A percentile compares a stretch with the other conserved stretches of the same genome.
Evolutionary conservation across 2,329 filamentous ascomycete species (phyloP).

Genomic region (Torrubiella hemipterigena): DNA sequence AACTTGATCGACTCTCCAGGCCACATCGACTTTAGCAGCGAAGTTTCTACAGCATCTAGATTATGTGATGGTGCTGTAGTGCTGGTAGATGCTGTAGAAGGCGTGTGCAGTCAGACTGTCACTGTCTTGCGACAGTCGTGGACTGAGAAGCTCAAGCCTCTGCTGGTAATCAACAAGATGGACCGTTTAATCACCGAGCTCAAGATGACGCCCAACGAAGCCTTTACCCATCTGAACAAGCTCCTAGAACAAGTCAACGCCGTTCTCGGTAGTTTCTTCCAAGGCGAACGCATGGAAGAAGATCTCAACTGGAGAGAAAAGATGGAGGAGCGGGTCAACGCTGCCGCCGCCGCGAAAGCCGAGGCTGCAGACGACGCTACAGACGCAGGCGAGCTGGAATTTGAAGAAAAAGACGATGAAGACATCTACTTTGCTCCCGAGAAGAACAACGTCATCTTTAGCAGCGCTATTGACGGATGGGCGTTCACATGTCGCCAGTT

Average conservation of each 20-base stretch:
- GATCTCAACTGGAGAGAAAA: conserved; percentile 91
- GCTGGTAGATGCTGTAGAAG: conserved; percentile 91
- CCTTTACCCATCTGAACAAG: conserved; percentile 79
- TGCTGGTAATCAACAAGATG: conserved; percentile 97
- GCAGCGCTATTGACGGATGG: conserved; percentile 97
- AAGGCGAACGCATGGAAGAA: conserved; percentile 97
- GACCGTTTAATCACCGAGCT: conserved; percentile 88
- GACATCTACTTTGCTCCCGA: conserved; percentile 97
- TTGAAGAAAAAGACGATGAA: conserved; percentile 87
- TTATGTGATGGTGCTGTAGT: conserved; percentile 92
- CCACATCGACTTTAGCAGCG: conserved; percentile 97
- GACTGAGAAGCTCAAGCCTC: conserved; percentile 87
- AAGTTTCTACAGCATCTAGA: conserved; percentile 90
- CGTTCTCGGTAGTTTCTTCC: conserved; percentile 93
- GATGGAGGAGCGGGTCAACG: conserved; percentile 75
- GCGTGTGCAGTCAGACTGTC: conserved; percentile 96
- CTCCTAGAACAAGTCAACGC: conserved; percentile 94
- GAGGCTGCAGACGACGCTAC: conserved; percentile 33
- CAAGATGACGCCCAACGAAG: conserved; percentile 83
- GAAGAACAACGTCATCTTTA: conserved; percentile 98
- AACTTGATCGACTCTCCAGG: conserved; percentile 97
- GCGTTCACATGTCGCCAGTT: conserved; percentile 95
- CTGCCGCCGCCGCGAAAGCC: conserved; percentile 51
- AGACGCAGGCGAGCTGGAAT: conserved; percentile 51
- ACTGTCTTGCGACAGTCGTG: conserved; percentile 91